Conservation (phyloP, 306 rosid species). For the Vigna mungo region DNA sequence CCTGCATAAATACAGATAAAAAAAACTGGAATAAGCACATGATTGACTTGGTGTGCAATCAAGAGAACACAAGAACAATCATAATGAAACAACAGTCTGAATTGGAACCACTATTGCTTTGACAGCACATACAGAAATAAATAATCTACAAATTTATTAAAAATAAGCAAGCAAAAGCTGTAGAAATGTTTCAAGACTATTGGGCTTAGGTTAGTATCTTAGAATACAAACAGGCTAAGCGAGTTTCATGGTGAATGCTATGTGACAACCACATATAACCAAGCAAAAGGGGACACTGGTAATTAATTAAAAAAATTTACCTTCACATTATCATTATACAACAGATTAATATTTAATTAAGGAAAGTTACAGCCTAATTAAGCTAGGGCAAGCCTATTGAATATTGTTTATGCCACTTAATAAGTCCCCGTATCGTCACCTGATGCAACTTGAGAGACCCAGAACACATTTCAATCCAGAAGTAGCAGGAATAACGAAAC, state of each 20-base stretch:
- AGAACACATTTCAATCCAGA: background rate
- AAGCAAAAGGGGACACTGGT: background rate
- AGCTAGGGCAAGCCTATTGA: no score
- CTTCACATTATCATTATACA: no score
- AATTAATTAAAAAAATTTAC: background rate
- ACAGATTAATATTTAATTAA: background rate
- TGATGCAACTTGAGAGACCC: background rate
- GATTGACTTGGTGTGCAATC: constrained; percentile 18
- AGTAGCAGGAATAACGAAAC: background rate
- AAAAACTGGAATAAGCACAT: constrained; percentile 44
- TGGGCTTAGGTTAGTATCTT: background rate
- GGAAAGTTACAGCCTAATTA: background rate
- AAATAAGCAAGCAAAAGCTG: background rate
- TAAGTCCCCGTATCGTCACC: background rate
- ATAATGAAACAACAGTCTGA: background rate
- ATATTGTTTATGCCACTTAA: no score
- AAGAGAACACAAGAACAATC: background rate
- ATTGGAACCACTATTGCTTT: background rate
- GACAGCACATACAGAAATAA: background rate
- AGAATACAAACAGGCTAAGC: background rate
- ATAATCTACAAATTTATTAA: background rate
- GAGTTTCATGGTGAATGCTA: background rate
- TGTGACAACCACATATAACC: background rate
- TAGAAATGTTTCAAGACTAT: background rate
- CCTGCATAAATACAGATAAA: constrained; percentile 59